Conservation (phyloP, 805 yeast species). For the Starmerella vitae region DNA sequence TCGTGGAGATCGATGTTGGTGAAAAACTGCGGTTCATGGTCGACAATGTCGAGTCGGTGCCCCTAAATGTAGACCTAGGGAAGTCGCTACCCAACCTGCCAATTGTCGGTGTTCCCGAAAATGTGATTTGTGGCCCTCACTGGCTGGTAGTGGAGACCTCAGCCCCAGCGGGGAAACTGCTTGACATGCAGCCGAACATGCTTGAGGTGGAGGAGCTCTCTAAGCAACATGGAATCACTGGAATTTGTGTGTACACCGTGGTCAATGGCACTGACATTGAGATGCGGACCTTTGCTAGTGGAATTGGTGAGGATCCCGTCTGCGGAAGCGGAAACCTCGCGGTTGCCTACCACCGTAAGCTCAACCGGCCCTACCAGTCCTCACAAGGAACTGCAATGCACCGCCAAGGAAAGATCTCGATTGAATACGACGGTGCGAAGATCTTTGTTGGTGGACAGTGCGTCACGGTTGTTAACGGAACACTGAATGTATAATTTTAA, state of each 20-base stretch:
- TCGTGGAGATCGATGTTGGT: constrained; percentile 34
- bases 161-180: constrained; percentile 2
- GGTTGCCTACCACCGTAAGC: constrained; percentile 12
- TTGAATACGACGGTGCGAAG: constrained; percentile 5
- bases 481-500: neutral
- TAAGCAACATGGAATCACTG: constrained; percentile 2
- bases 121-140: constrained; percentile 11
- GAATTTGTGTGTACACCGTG: constrained; percentile 10
- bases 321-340: constrained; percentile 22
- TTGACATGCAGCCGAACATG: constrained; percentile 4
- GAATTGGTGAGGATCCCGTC: constrained; percentile 16
- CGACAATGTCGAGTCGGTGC: neutral
- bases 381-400: constrained; percentile 17
- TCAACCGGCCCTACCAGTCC: constrained; percentile 7
- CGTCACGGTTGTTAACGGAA: constrained; percentile 6
- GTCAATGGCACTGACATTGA: constrained; percentile 7
- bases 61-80: neutral
- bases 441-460: constrained; percentile 16
- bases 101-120: constrained; percentile 1
- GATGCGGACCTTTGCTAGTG: constrained; percentile 15
- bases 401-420: constrained; percentile 12
- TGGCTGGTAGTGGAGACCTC: constrained; percentile 10
- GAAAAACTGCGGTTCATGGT: constrained; percentile 15
- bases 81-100: constrained; percentile 1
- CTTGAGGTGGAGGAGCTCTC: constrained; percentile 1